These are phyloP conservation scores for Gossypium turneri DNA, from an alignment of 345 rosid genomes.

Conservation along the genomic window DNA sequence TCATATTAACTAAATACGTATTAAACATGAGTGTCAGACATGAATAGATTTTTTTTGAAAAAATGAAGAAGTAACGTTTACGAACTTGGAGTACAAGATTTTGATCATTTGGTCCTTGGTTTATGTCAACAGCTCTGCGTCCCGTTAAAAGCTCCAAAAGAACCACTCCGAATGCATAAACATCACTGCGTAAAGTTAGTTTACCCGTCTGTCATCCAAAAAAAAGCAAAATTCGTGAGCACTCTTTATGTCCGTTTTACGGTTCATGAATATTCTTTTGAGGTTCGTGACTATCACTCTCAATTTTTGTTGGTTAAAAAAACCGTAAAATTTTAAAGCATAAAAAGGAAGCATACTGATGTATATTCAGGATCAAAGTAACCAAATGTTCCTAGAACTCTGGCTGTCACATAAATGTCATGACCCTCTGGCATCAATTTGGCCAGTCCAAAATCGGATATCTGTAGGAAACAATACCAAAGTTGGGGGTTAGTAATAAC, in stretches of 20 bases:
- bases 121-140: slow-evolving; percentile 88
- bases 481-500: background rate
- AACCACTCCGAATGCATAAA: slow-evolving; percentile 95
- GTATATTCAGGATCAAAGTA: slow-evolving; percentile 6
- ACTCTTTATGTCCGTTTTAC: too few relatives aligned
- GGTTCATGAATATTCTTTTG: too few relatives aligned
- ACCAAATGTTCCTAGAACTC: slow-evolving; percentile 1
- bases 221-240: background rate
- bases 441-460: slow-evolving; percentile 6
- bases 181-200: slow-evolving; percentile 92
- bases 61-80: background rate
- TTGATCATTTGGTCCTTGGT: slow-evolving; percentile 80
- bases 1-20: too few relatives aligned
- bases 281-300: too few relatives aligned
- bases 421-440: slow-evolving; percentile 1
- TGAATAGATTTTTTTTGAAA: background rate
- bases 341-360: background rate
- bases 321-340: too few relatives aligned
- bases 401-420: background rate
- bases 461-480: background rate
- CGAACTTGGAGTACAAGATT: slow-evolving; percentile 90
- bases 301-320: too few relatives aligned
- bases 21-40: background rate
- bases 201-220: slow-evolving; percentile 71
- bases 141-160: slow-evolving; percentile 93